Evolutionary conservation across 352 stramenopile genomes (phyloP).

Genomic region (Globisporangium nagaii): DNA sequence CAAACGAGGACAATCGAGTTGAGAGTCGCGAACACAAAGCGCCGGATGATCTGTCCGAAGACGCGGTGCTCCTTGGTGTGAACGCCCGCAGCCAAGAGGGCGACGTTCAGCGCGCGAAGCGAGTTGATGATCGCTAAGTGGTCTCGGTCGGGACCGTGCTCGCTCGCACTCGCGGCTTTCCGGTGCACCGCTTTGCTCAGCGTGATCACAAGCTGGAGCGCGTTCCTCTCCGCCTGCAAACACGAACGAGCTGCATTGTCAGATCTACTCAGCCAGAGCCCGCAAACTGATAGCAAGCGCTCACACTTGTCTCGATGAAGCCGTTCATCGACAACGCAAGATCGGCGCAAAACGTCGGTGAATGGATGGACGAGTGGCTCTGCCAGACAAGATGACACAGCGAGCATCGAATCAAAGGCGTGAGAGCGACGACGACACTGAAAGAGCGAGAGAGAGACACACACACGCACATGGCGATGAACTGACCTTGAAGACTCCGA

Average conservation of each 20-base stretch:
- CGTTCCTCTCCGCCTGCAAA: constrained; percentile 57
- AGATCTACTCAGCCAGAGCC: background rate
- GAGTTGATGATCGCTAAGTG: constrained; percentile 59
- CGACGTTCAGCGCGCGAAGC: constrained; percentile 66
- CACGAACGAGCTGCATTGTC: background rate
- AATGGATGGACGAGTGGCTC: constrained; percentile 77
- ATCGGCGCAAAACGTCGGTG: constrained; percentile 51
- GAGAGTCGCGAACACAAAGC: constrained; percentile 66
- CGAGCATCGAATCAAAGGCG: background rate
- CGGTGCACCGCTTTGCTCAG: constrained; percentile 69
- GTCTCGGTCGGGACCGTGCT: constrained; percentile 34
- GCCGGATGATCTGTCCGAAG: constrained; percentile 74
- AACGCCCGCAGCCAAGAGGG: constrained; percentile 45
- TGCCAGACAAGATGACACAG: constrained; percentile 8
- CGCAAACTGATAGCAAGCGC: background rate
- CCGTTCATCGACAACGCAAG: constrained; percentile 31
- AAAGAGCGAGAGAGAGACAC: too few species aligned
- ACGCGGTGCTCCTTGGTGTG: constrained; percentile 46
- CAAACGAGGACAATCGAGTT: constrained; percentile 61
- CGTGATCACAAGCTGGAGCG: constrained; percentile 68
- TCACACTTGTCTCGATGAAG: constrained; percentile 28
- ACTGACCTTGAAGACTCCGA: constrained; percentile 73
- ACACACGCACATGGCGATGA: background rate
- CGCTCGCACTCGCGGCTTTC: constrained; percentile 28
- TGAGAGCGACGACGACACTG: too few species aligned